These are phyloP conservation scores for Phoenix roebelenii DNA, from an alignment of 176 grass and related monocot genomes.

Conservation along the genomic window DNA sequence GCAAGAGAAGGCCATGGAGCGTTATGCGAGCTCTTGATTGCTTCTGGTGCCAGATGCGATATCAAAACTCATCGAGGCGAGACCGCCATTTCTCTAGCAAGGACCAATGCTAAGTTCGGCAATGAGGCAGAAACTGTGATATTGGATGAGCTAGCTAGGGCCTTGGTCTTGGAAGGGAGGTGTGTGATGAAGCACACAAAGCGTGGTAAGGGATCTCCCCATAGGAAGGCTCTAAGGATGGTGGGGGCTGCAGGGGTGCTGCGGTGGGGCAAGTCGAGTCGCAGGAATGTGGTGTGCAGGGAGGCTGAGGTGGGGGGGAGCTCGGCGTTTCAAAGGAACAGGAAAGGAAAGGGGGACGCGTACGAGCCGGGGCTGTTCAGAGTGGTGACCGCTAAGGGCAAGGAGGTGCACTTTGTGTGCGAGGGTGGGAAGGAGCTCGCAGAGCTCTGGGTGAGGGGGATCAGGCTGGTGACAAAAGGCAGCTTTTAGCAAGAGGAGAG, in stretches of 20 bases:
- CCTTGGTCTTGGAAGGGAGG: conserved; percentile 44
- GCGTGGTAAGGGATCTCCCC: conserved; percentile 56
- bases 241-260: conserved; percentile 45
- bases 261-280: conserved; percentile 56
- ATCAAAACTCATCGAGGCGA: conserved; percentile 36
- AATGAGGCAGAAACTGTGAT: conserved; percentile 63
- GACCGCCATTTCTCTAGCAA: conserved; percentile 74
- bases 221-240: conserved; percentile 66
- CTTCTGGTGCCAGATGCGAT: conserved; percentile 52
- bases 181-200: conserved; percentile 76
- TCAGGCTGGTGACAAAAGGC: conserved; percentile 48
- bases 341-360: conserved; percentile 41
- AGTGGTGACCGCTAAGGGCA: conserved; percentile 62
- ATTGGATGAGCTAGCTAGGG: conserved; percentile 65
- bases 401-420: conserved; percentile 92
- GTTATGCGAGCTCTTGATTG: conserved; percentile 69
- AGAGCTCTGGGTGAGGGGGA: conserved; percentile 84
- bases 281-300: conserved; percentile 65
- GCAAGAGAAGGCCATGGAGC: conserved; percentile 60
- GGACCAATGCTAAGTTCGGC: conserved; percentile 27
- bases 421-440: conserved; percentile 60
- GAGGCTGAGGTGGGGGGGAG: conserved; percentile 65
- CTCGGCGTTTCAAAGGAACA: conserved; percentile 54
- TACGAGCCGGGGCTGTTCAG: conserved; percentile 66
- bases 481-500: conserved; percentile 30